Conservation (phyloP, 108 stramenopile genomes). For the Nitzschia sp. region DNA sequence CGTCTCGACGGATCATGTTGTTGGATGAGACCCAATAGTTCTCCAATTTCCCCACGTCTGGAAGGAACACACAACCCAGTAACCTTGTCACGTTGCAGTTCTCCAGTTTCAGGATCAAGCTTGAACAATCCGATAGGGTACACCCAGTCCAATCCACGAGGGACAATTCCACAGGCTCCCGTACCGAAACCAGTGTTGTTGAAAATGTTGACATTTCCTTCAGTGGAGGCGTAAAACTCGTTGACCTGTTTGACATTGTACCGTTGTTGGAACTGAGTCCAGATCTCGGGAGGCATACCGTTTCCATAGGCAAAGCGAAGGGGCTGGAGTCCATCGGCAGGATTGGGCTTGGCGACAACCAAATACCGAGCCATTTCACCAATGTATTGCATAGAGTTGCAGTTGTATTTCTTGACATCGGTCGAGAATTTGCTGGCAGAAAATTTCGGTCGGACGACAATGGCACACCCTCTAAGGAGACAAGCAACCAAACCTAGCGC, state of each 20-base stretch:
- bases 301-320: constrained; percentile 25
- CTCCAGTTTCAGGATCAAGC: constrained; percentile 20
- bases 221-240: constrained; percentile 22
- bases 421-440: constrained; percentile 12
- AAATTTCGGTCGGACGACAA: constrained; percentile 18
- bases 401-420: constrained; percentile 3
- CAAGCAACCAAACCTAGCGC: constrained; percentile 10
- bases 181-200: constrained; percentile 21
- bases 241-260: constrained; percentile 15
- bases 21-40: constrained; percentile 21
- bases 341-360: constrained; percentile 5
- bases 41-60: constrained; percentile 8
- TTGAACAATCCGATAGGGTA: constrained; percentile 20
- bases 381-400: constrained; percentile 21
- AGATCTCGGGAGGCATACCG: constrained; percentile 21
- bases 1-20: constrained; percentile 6
- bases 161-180: constrained; percentile 24
- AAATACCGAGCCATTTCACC: constrained; percentile 28
- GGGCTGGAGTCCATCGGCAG: background rate
- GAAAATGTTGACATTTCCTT: constrained; percentile 24
- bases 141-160: constrained; percentile 13
- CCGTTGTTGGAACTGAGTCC: constrained; percentile 11
- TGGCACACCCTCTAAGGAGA: constrained; percentile 5
- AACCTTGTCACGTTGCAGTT: constrained; percentile 5
- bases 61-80: constrained; percentile 21